Evolutionary conservation across 345 rosid species (phyloP), one percentile per base, ranked within the genome.

Genomic region (Murraya koenigii): DNA sequence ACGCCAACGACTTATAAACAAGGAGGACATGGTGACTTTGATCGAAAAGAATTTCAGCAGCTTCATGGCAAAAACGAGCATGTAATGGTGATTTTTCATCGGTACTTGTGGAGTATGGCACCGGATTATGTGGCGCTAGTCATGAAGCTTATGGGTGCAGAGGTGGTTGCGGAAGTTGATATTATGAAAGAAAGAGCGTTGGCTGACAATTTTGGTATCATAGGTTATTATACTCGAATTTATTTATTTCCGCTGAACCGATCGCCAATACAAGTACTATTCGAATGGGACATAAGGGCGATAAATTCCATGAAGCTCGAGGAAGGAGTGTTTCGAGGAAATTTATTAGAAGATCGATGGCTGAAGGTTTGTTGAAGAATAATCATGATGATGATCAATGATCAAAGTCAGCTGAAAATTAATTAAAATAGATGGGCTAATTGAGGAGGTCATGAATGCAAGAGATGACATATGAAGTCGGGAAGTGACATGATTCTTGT

Each of bases 121-220:
- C 8, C 32, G n/a, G 58, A 63, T 4, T 64, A 25, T 61, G 49
- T 22, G 25, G 71, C 55, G 0, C 47, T 44, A 10, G 59, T 49
- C 5, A 39, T 19, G n/a, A 58, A 39, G 41, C 49, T 69, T 23
- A 47, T 32, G 47, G 71, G 63, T 1, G 22, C 72, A 11, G 32
- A 22, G 23, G 36, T 71, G 71, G 35, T 71, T 15, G 80, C 71
- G 1, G 54, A 52, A 54, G 71, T 78, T 36, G 71, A 71, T 71
- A 26, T 41, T 38, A 30, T 2, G 35, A 17, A 28, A 13, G 71
- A 63, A 26, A 49, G 1, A 7, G 30, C 25, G 71, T 61, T 78
- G 71, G 75, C 59, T 11, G 60, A 35, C 60, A 66, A 22, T 61
- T 69, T 39, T 14, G 26, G 11, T 19, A n/a, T 78, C 47, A 20